phyloP scores from a whole-genome alignment of 345 rosid species.

The Pistacia atlantica region DNA sequence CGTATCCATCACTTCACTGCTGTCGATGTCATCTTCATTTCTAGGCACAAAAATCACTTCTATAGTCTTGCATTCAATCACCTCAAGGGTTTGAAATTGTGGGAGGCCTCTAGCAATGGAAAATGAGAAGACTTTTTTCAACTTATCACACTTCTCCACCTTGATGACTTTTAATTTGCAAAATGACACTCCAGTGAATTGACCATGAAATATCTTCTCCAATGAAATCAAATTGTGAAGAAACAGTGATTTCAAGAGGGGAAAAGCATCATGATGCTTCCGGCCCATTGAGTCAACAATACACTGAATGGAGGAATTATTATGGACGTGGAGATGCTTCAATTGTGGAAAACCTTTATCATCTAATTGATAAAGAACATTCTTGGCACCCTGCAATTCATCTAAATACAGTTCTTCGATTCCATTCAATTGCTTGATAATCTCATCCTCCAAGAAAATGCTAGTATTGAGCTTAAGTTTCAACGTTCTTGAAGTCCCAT shows the following conservation, averaged over 20 bases:
- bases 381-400: neutral
- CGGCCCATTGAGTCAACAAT: neutral
- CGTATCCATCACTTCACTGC: neutral
- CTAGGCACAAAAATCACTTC: conserved; percentile 15
- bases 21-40: conserved; percentile 5
- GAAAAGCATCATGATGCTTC: neutral
- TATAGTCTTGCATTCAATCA: neutral
- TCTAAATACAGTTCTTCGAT: neutral
- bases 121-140: conserved; percentile 28
- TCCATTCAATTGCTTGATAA: neutral
- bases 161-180: conserved; percentile 14
- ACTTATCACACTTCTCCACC: conserved; percentile 19
- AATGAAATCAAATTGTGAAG: conserved; percentile 11
- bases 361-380: neutral
- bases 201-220: conserved; percentile 21
- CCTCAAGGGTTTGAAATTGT: conserved; percentile 9
- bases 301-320: neutral
- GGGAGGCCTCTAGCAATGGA: conserved; percentile 12
- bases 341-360: neutral
- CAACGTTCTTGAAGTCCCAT: conserved; percentile 8
- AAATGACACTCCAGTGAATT: neutral
- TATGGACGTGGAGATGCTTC: conserved; percentile 4
- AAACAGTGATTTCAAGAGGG: conserved; percentile 15
- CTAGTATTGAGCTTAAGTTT: conserved; percentile 12
- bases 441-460: neutral